Conservation (phyloP, 495 filamentous ascomycete genomes). For the Collariella sp. region DNA sequence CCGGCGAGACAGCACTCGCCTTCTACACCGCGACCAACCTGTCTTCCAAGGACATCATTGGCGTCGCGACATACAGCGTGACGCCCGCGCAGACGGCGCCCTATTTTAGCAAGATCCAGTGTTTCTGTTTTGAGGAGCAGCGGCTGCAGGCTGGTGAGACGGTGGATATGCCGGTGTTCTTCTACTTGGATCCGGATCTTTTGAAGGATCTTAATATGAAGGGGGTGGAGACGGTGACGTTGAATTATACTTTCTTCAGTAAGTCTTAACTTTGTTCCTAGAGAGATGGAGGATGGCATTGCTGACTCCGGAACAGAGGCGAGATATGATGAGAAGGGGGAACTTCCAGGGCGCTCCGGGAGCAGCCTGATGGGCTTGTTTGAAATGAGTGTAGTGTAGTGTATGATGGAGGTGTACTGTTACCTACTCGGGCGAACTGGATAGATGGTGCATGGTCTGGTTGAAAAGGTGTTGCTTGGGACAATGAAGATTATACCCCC, state of each 20-base stretch:
- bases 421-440: neutral
- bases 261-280: slow-evolving; percentile 35
- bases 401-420: neutral
- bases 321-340: slow-evolving; percentile 77
- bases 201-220: slow-evolving; percentile 85
- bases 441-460: neutral
- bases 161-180: slow-evolving; percentile 99
- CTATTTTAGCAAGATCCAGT: slow-evolving; percentile 99
- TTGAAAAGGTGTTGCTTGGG: neutral
- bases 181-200: slow-evolving; percentile 97
- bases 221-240: slow-evolving; percentile 85
- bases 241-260: slow-evolving; percentile 99
- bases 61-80: slow-evolving; percentile 94
- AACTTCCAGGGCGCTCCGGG: slow-evolving; percentile 24
- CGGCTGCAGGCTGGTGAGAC: slow-evolving; percentile 90
- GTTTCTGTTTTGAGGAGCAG: slow-evolving; percentile 97
- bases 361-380: neutral
- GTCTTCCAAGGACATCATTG: slow-evolving; percentile 84
- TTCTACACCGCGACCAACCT: slow-evolving; percentile 97
- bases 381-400: neutral
- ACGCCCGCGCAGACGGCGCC: slow-evolving; percentile 92
- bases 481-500: neutral
- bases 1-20: slow-evolving; percentile 92
- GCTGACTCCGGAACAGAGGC: slow-evolving; percentile 51
- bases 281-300: neutral